Evolutionary conservation across 352 stramenopile genomes (phyloP), one percentile per base, ranked within the genome.

Genomic region (Globisporangium paroecandrum): DNA sequence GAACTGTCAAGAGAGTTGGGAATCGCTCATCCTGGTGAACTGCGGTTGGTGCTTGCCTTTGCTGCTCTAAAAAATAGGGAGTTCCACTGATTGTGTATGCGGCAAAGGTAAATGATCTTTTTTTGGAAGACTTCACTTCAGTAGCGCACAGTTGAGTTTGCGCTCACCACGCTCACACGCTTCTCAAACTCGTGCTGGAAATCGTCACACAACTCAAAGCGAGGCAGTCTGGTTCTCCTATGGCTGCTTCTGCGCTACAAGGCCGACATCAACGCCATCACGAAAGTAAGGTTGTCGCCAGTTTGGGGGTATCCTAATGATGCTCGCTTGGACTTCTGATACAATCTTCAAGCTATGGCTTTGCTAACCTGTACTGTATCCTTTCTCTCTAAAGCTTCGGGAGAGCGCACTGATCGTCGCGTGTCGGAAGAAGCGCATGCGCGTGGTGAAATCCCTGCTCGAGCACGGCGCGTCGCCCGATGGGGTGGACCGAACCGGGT

Each of bases 81-180:
- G 69, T 85, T 0, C 81, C 80, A 4, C 76, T 79, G 38, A 87
- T 90, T 38, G 64, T 91, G 20, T 89, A 91, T 41, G 80, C 82
- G 15, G 82, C 74, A 18, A 88, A 84, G 69, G 78, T 87, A 46
- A 46, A 18, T 46, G 13, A 46, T 38, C 27, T 12, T 9, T 38
- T 10, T 38, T 12, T 2, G 8, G 8, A 38, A 10, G 32, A 38
- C 32, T 38, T 38, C 8, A 10, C 32, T 38, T 38, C 32, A 38
- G 32, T 12, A 38, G 32, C 5, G 32, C 32, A 1, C 32, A 7
- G 8, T 38, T 38, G 32, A 12, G 32, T 38, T 38, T 38, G 32
- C 32, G 5, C 32, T 38, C 32, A 38, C 6, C 7, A 38, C 8
- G 8, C 38, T 46, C 38, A 46, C 38, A 4, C 13, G 38, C 12